A percentile compares a stretch with the other conserved stretches of the same genome.
phyloP scores from a whole-genome alignment of 1,284 basidiomycete species.

The Gymnopus androsaceus region DNA sequence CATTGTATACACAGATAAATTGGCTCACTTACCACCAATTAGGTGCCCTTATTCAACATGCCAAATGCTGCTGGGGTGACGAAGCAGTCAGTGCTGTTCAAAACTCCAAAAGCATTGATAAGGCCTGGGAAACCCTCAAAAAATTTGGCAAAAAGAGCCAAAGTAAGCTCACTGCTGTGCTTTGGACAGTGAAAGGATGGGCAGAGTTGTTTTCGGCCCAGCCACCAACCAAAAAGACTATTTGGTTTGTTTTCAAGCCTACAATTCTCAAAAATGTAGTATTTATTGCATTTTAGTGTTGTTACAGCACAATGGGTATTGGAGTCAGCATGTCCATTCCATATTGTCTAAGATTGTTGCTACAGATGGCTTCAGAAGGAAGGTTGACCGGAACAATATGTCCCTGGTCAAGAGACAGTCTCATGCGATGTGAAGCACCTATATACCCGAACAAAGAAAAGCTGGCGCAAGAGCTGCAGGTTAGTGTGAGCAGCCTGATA shows the following conservation, averaged over 20 bases:
- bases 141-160: neutral
- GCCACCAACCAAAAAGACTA: too few relatives aligned
- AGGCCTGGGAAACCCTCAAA: neutral
- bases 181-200: too few relatives aligned
- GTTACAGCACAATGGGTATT: constrained; percentile 15
- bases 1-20: too few relatives aligned
- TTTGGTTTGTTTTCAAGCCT: too few relatives aligned
- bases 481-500: too few relatives aligned
- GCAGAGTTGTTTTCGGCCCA: too few relatives aligned
- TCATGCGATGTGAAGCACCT: constrained; percentile 15
- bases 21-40: too few relatives aligned
- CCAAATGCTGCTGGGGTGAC: neutral
- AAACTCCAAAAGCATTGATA: neutral
- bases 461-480: too few relatives aligned
- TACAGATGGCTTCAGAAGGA: constrained; percentile 20
- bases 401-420: constrained; percentile 18
- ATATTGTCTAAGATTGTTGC: constrained; percentile 16
- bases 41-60: neutral
- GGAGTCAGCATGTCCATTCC: constrained; percentile 18
- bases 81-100: neutral
- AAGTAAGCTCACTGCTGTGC: too few relatives aligned
- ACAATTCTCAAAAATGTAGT: too few relatives aligned
- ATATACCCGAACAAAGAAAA: neutral
- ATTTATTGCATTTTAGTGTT: neutral
- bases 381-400: constrained; percentile 18